Evolutionary conservation across 1,139 yeast genomes (phyloP).

Genomic region (Debaryomycetaceae sp.): DNA sequence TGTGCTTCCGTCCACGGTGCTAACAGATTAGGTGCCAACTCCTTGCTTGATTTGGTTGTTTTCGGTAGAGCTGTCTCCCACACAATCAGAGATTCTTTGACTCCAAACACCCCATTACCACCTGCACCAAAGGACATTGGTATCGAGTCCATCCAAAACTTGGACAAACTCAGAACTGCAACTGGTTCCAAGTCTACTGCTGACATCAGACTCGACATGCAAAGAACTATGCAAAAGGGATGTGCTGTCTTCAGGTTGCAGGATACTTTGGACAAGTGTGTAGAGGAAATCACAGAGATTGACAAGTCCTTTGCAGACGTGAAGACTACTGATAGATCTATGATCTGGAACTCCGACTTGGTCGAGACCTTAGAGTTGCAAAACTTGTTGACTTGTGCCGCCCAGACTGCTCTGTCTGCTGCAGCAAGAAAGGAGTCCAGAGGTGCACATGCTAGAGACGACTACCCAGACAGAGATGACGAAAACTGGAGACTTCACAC

Average conservation of each 20-base stretch:
- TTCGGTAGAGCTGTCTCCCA: constrained; percentile 98
- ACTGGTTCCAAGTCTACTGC: constrained; percentile 81
- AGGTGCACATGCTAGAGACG: constrained; percentile 99
- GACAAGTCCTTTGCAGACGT: constrained; percentile 68
- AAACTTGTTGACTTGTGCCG: constrained; percentile 95
- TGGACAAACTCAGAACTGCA: constrained; percentile 86
- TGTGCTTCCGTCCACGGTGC: constrained; percentile 99
- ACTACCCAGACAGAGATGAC: constrained; percentile 94
- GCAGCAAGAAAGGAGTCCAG: constrained; percentile 96
- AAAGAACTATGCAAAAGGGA: constrained; percentile 93
- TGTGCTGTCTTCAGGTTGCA: constrained; percentile 97
- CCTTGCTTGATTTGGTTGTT: constrained; percentile 94
- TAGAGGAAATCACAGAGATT: constrained; percentile 67
- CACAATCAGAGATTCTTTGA: constrained; percentile 78
- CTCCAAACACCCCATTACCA: constrained; percentile 86
- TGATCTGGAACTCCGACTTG: constrained; percentile 98
- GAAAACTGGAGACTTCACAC: constrained; percentile 98
- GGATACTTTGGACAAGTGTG: constrained; percentile 91
- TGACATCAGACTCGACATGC: constrained; percentile 88
- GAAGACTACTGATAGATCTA: constrained; percentile 90
- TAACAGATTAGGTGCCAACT: constrained; percentile 98
- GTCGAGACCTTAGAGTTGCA: constrained; percentile 96
- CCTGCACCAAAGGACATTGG: constrained; percentile 81
- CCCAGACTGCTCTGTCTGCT: constrained; percentile 92
- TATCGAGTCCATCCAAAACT: constrained; percentile 81